Conservation (phyloP, 2,329 filamentous ascomycete genomes). For the Aspergillus quadricinctus region DNA sequence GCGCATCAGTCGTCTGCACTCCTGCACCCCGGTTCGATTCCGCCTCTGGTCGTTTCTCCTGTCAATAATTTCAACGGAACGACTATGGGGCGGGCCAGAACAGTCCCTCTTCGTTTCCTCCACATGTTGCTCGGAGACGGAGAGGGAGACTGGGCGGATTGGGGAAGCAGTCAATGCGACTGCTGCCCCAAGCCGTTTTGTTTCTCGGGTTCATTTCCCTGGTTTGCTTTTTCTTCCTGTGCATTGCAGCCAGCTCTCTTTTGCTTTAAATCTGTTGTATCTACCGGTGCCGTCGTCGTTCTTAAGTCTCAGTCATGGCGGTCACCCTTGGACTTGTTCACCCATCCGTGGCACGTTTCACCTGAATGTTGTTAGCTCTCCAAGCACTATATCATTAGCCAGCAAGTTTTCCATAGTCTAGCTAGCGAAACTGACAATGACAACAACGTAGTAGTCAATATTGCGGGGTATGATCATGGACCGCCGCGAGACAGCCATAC, state of each 20-base stretch:
- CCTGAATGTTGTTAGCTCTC: not conserved
- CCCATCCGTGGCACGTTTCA: too few relatives aligned
- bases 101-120: not conserved
- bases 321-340: too few relatives aligned
- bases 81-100: not conserved
- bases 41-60: not conserved
- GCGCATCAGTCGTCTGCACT: not conserved
- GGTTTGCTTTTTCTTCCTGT: not conserved
- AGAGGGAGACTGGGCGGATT: not conserved
- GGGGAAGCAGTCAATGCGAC: not conserved
- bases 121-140: too few relatives aligned
- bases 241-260: not conserved
- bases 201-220: not conserved
- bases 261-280: not conserved
- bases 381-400: not conserved
- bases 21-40: not conserved
- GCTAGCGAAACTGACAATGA: not conserved
- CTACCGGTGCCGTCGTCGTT: not conserved
- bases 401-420: not conserved
- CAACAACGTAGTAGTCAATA: not conserved
- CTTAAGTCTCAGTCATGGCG: not conserved
- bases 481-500: not conserved
- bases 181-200: not conserved
- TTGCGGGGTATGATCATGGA: not conserved
- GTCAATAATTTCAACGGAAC: not conserved